Percentiles rank a stretch among this genome's conserved stretches.
These are phyloP conservation scores for Corchorus olitorius DNA, from an alignment of 345 rosid genomes.

Conservation along the genomic window DNA sequence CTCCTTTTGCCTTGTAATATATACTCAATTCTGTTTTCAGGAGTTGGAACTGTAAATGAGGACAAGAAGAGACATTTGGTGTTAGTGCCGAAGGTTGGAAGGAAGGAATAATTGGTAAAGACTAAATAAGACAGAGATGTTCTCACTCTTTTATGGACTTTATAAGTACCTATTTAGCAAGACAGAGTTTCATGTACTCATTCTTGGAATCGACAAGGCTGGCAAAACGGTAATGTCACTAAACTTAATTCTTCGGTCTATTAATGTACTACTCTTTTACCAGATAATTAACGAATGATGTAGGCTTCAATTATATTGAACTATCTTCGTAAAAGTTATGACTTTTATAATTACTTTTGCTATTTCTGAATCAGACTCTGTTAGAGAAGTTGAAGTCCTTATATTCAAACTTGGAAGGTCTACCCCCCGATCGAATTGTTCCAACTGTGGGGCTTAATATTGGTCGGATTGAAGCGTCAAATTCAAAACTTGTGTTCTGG, in stretches of 20 bases:
- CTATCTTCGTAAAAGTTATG: neutral
- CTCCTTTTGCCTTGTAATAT: neutral
- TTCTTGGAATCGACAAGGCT: conserved; percentile 96
- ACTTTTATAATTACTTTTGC: conserved; percentile 5
- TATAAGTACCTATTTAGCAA: conserved; percentile 84
- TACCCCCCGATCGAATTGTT: conserved; percentile 94
- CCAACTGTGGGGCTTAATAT: conserved; percentile 99
- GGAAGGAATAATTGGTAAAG: conserved; percentile 16
- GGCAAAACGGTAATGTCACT: conserved; percentile 79
- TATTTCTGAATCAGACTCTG: conserved; percentile 56
- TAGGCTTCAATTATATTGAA: conserved; percentile 7
- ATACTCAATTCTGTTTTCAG: conserved; percentile 13
- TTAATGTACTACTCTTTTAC: neutral
- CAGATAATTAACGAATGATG: neutral
- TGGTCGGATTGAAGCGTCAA: conserved; percentile 81
- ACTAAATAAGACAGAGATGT: conserved; percentile 58
- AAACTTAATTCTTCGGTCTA: neutral
- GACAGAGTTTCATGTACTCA: conserved; percentile 91
- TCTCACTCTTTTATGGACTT: conserved; percentile 93
- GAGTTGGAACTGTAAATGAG: conserved; percentile 17
- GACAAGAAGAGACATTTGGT: conserved; percentile 21
- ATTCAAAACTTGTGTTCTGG: conserved; percentile 92
- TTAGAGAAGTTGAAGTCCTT: conserved; percentile 90
- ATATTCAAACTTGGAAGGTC: conserved; percentile 82
- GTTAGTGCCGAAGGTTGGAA: conserved; percentile 23